Evolutionary conservation across 2,329 filamentous ascomycete genomes (phyloP), one percentile per base, ranked within the genome.

Genomic region (Sporothrix inflata): DNA sequence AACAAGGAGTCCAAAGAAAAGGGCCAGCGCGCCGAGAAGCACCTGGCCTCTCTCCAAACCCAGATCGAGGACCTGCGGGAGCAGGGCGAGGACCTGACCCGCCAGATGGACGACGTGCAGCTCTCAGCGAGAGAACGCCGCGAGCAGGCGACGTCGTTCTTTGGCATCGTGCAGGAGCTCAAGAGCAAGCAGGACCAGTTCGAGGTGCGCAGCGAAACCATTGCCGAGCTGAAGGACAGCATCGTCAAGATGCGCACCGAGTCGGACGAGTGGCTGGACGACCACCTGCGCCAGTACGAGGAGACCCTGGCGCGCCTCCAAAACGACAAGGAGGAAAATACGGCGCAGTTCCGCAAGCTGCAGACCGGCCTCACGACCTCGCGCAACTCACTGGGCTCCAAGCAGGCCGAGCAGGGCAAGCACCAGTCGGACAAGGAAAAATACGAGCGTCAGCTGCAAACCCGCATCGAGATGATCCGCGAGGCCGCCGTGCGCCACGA

Each of bases 341-440:
- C 88, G 75, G 79, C 85, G 19, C 87, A 89, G 68, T 95, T 94
- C 76, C 83, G 85, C 72, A 86, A 91, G 30, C 84, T 97, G n/a
- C 85, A 89, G 73, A 78, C 80, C 1, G 83, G 85, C 9, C 79
- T 89, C 14, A 78, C 79, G 1, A 74, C 80, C 4, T 81, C 83
- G 8, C 85, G 87, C 45, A 82, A 79, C 49, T 80, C 84, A 4
- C 79, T 88, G 55, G 86, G 86, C 0, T 76, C 78, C 27, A 89
- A 89, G 76, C 83, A 88, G 49, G 83, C 87, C 0, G 91, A 94
- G 76, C 86, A 89, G 76, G 95, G 95, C 57, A 93, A 91, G 76
- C 90, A 91, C 76, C 89, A 96, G 80, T 95, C 94, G 1, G 91
- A 97, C 78, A 94, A 95, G 82, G 91, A 93, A 74, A 93, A 92